Evolutionary conservation across 2,329 filamentous ascomycete genomes (phyloP), one percentile per base, ranked within the genome.

Genomic region (Microascus cirrosus): DNA sequence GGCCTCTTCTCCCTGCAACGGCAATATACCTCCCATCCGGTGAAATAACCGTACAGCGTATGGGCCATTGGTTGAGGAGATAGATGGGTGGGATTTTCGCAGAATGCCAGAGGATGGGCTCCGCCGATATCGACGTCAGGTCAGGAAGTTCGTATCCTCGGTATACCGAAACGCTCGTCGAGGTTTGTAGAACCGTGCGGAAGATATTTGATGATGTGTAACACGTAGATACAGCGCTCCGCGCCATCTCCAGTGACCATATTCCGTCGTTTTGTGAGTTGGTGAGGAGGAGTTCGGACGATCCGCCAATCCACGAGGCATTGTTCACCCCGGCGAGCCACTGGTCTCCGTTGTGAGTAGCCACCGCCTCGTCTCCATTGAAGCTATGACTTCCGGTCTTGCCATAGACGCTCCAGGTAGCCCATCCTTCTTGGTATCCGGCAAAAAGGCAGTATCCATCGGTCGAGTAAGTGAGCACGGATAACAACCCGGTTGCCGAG

Each of bases 401-500:
- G 36, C 94, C 94, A 71, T 95, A 99, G 42, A 97, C 94, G 69
- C 93, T 97, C 93, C 93, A 99, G 53, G 86, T 93, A 4, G 89
- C 87, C 94, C 94, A 99, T 0, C 94, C 95, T 59, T 86, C 85
- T 65, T 94, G 86, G 67, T 93, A 97, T 1, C 93, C 94, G 51
- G 88, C 91, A 71, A 99, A 96, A 10, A 99, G 79, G 69, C 92
- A 96, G 70, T 97, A 96, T 20, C 94, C 94, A 69, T 99, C 94
- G 0, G 93, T 91, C 1, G 94, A 96, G 74, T 96, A 99, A 60
- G 75, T 84, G 62, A 99, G 72, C 34, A 85, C 87, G 2, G 83
- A 90, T 56, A 96, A 74, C 13, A 73, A 70, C 0, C 94, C 94
- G 1, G 90, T 85, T 18, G 82, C 80, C 20, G 78, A 73, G 4